Conservation (phyloP, 2,329 filamentous ascomycete genomes). For the Fusarium nodosum region DNA sequence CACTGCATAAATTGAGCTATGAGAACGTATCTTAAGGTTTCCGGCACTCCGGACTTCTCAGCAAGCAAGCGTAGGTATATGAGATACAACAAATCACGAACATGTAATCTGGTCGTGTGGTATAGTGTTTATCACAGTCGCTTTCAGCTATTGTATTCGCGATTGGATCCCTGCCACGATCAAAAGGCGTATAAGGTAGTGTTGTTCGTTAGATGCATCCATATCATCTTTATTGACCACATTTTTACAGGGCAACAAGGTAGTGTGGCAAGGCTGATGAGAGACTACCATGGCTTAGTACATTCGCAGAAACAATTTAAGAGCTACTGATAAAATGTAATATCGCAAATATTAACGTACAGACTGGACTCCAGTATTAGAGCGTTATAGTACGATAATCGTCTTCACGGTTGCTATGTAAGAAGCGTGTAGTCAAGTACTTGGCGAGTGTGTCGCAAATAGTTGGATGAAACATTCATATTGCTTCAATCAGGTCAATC, state of each 20-base stretch:
- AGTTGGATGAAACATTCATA: background rate
- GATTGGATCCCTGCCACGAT: background rate
- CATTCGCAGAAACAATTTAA: background rate
- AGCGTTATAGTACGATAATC: background rate
- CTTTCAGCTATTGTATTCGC: background rate
- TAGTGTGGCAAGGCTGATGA: background rate
- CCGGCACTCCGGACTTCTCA: too few relatives aligned
- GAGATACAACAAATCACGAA: accelerated
- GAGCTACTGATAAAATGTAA: background rate
- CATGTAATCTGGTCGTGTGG: background rate
- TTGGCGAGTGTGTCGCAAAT: background rate
- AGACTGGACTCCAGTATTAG: background rate
- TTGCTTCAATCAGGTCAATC: background rate
- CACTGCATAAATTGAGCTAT: too few relatives aligned
- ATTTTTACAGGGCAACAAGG: background rate
- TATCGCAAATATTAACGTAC: background rate
- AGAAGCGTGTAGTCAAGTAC: background rate
- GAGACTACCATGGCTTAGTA: background rate
- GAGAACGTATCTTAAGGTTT: too few relatives aligned
- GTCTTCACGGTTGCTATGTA: background rate
- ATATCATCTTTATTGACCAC: background rate
- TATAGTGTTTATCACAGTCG: background rate
- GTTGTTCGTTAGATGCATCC: background rate
- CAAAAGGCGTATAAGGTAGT: background rate
- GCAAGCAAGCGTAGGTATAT: background rate